phyloP scores from a whole-genome alignment of 345 rosid species.

The Citrus reticulata region DNA sequence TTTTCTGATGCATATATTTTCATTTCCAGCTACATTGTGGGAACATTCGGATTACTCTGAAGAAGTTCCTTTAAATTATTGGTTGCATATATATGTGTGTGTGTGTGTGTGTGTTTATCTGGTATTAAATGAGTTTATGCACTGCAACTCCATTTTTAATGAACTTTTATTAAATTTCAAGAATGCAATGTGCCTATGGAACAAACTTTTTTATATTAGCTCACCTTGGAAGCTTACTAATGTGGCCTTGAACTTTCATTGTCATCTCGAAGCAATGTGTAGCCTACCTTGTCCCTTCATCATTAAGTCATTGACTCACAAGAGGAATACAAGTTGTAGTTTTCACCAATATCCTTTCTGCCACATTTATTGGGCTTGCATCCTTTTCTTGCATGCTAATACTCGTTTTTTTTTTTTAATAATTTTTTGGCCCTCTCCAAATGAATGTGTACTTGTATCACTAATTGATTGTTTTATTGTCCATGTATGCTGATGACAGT shows the following conservation, averaged over 20 bases:
- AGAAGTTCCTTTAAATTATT: neutral
- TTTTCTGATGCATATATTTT: neutral
- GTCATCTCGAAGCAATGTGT: neutral
- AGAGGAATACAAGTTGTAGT: neutral
- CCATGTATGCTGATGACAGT: conserved; percentile 39
- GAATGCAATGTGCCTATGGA: neutral
- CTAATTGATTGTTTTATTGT: conserved; percentile 9
- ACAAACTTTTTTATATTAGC: neutral
- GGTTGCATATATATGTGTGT: neutral
- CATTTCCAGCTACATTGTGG: neutral
- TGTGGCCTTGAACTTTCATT: neutral
- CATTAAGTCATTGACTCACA: neutral
- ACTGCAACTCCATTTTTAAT: neutral
- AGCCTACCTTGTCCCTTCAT: conserved; percentile 4
- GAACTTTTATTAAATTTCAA: neutral
- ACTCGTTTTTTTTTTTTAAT: neutral
- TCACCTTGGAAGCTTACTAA: neutral
- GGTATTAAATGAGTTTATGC: neutral
- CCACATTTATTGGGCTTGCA: neutral
- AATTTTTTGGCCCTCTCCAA: neutral
- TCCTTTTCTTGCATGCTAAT: neutral
- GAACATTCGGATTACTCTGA: neutral
- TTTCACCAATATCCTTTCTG: neutral
- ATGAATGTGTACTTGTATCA: neutral
- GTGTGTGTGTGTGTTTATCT: neutral